These are phyloP conservation scores for Stentor roeselii DNA, from an alignment of 73 alveolate species.

Conservation along the genomic window DNA sequence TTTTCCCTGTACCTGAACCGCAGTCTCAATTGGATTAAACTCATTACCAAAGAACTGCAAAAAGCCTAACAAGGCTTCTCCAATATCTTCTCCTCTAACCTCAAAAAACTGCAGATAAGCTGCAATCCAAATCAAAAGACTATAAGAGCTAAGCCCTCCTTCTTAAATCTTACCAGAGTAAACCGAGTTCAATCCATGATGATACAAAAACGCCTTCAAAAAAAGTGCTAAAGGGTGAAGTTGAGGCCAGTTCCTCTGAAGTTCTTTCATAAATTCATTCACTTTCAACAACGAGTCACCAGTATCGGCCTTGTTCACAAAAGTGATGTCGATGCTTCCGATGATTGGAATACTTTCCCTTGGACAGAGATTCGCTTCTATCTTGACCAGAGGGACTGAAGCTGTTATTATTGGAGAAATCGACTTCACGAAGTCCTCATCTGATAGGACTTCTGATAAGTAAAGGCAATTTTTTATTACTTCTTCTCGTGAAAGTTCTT, in stretches of 20 bases:
- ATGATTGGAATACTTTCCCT: not conserved
- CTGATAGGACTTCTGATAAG: not conserved
- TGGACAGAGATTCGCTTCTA: not conserved
- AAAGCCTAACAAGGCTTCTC: slow-evolving; percentile 44
- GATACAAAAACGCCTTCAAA: slow-evolving; percentile 36
- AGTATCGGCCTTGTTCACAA: not conserved
- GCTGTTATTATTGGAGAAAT: not conserved
- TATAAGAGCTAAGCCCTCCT: slow-evolving; percentile 59
- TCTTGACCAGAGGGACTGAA: slow-evolving; percentile 3
- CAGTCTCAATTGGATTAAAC: slow-evolving; percentile 37
- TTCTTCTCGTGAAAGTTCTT: not conserved
- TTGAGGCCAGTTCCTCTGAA: slow-evolving; percentile 33
- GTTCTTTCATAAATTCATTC: slow-evolving; percentile 35
- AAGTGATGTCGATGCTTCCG: not conserved
- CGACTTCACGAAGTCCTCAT: not conserved
- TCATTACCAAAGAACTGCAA: slow-evolving; percentile 49
- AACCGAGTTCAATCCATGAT: slow-evolving; percentile 37
- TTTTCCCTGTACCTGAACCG: slow-evolving; percentile 31
- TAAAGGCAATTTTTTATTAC: not conserved
- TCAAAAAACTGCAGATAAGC: slow-evolving; percentile 42
- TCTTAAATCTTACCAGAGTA: slow-evolving; percentile 18
- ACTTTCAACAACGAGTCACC: slow-evolving; percentile 31
- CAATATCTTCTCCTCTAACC: slow-evolving; percentile 1
- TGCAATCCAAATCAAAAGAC: slow-evolving; percentile 36
- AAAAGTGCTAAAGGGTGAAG: slow-evolving; percentile 38